Evolutionary conservation across 106 monocot species (phyloP).

Genomic region (Acorus calamus): DNA sequence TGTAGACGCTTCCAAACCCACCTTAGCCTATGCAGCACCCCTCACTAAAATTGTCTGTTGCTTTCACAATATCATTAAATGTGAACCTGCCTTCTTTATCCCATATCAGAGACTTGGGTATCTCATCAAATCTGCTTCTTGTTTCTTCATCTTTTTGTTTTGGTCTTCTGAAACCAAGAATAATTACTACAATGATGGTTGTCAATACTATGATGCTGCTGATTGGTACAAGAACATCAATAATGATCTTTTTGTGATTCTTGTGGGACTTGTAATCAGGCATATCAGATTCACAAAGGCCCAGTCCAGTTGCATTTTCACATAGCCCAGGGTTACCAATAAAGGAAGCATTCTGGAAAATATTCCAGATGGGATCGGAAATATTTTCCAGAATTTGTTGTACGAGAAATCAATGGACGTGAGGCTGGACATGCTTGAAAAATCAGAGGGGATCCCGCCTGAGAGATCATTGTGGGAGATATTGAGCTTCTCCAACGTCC

Average conservation of each 20-base stretch:
- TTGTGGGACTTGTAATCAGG: slow-evolving; percentile 1
- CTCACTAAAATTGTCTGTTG: slow-evolving; percentile 61
- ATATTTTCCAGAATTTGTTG: slow-evolving; percentile 73
- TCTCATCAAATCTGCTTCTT: slow-evolving; percentile 5
- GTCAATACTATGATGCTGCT: slow-evolving; percentile 13
- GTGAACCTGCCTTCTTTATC: too few relatives aligned
- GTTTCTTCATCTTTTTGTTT: neutral
- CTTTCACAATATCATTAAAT: slow-evolving; percentile 53
- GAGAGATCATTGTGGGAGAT: slow-evolving; percentile 57
- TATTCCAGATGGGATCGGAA: slow-evolving; percentile 29
- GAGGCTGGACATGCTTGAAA: slow-evolving; percentile 44
- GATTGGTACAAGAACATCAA: slow-evolving; percentile 43
- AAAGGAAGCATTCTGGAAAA: slow-evolving; percentile 33
- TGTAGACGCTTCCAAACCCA: slow-evolving; percentile 58
- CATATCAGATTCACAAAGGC: slow-evolving; percentile 19
- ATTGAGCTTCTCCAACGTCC: slow-evolving; percentile 37
- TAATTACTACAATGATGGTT: neutral
- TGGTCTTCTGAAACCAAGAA: slow-evolving; percentile 7
- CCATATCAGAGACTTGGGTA: too few relatives aligned
- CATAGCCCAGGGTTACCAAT: slow-evolving; percentile 51
- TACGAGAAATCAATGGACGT: slow-evolving; percentile 53
- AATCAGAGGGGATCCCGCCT: slow-evolving; percentile 24
- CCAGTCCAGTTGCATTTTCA: slow-evolving; percentile 38
- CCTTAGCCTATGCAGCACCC: slow-evolving; percentile 59
- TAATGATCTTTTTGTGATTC: slow-evolving; percentile 20